phyloP scores from a whole-genome alignment of 2,329 filamentous ascomycete species.

The Gliomastix tumulicola region DNA sequence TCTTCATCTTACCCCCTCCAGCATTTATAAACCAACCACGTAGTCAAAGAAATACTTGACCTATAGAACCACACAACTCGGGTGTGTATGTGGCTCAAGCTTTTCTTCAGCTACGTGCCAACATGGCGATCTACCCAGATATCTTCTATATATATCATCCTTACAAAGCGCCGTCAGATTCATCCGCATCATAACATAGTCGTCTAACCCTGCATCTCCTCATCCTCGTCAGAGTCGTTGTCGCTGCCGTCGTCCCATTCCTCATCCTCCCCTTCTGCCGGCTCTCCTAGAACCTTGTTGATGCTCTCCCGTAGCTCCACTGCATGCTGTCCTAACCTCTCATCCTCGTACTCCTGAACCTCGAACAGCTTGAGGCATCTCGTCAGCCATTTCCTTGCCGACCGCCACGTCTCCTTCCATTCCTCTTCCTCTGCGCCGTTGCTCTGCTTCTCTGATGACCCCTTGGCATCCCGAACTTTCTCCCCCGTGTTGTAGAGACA shows the following conservation, averaged over 20 bases:
- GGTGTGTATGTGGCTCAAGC: too few relatives aligned
- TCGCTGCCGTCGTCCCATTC: conserved; percentile 48
- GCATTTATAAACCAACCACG: too few relatives aligned
- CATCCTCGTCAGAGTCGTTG: conserved; percentile 41
- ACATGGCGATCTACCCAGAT: too few relatives aligned
- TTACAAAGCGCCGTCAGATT: too few relatives aligned
- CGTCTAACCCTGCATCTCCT: conserved; percentile 48
- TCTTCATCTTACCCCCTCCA: too few relatives aligned
- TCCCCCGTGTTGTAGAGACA: conserved; percentile 74
- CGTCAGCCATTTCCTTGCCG: conserved; percentile 75
- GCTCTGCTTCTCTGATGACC: conserved; percentile 20
- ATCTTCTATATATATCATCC: too few relatives aligned
- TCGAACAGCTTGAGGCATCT: conserved; percentile 76
- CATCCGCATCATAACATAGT: too few relatives aligned
- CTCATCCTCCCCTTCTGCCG: conserved; percentile 46
- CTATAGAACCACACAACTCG: too few relatives aligned
- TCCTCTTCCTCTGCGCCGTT: conserved; percentile 28
- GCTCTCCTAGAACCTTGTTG: conserved; percentile 56
- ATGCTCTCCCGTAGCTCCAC: conserved; percentile 61
- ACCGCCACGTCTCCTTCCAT: conserved; percentile 59
- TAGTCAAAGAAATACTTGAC: too few relatives aligned
- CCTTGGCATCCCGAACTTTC: conserved; percentile 42
- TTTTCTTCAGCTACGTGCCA: too few relatives aligned
- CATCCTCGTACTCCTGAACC: conserved; percentile 77
- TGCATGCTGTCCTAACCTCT: conserved; percentile 68